These are phyloP conservation scores for Penicillium sp. DNA, from an alignment of 2,329 filamentous ascomycete genomes.

Conservation along the genomic window DNA sequence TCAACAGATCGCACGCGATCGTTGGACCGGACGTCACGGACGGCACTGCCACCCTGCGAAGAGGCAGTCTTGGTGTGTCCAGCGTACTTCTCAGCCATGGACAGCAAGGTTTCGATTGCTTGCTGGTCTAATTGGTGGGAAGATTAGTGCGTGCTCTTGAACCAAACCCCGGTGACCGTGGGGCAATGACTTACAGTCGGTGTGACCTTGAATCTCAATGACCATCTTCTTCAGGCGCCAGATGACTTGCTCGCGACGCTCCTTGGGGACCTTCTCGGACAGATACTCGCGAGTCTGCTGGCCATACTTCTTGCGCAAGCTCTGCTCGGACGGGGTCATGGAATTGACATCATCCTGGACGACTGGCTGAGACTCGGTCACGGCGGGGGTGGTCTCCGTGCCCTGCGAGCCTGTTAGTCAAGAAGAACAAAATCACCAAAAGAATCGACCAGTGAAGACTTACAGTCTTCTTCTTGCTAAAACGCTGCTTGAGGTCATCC, in stretches of 20 bases:
- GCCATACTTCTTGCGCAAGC: conserved; percentile 33
- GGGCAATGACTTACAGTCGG: conserved; percentile 59
- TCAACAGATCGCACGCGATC: conserved; percentile 65
- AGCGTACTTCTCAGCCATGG: conserved; percentile 77
- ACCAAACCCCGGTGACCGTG: no score
- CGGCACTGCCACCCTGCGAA: conserved; percentile 58
- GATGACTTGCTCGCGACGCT: conserved; percentile 86
- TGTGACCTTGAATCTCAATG: conserved; percentile 89
- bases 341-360: conserved; percentile 42
- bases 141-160: neutral
- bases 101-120: conserved; percentile 81
- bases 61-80: conserved; percentile 64
- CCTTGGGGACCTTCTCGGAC: conserved; percentile 78
- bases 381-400: neutral
- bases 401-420: no score
- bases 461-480: conserved; percentile 51
- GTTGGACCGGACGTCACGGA: conserved; percentile 65
- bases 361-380: conserved; percentile 42
- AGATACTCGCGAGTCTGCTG: conserved; percentile 65
- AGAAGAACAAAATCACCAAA: no score
- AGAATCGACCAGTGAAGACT: conserved; percentile 24
- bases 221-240: conserved; percentile 97
- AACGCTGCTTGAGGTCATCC: conserved; percentile 57
- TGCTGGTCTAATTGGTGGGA: conserved; percentile 57
- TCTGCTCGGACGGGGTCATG: conserved; percentile 47